A percentile compares a stretch with the other conserved stretches of the same genome.
Evolutionary conservation across 768 basidiomycete genomes (phyloP).

Genomic region (Boletus rubescentipes): DNA sequence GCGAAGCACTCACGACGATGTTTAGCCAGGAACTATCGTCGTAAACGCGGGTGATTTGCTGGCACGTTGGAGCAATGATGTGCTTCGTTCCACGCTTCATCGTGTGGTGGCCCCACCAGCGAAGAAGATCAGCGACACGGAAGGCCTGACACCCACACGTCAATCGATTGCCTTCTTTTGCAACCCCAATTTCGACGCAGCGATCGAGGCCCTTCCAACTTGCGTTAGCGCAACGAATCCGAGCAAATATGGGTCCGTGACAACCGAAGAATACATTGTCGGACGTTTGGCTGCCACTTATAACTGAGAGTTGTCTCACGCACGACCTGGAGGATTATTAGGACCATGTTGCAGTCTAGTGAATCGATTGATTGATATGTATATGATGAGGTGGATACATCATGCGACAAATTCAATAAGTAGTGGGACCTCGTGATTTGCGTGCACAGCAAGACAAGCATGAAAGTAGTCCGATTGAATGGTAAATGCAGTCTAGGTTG

Average conservation of each 20-base stretch:
- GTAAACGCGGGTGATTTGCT: constrained; percentile 82
- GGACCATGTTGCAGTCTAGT: constrained; percentile 8
- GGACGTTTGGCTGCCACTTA: constrained; percentile 64
- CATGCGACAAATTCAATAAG: constrained; percentile 19
- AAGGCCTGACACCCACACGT: constrained; percentile 59
- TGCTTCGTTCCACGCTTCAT: constrained; percentile 76
- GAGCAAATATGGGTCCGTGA: constrained; percentile 71
- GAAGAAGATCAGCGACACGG: constrained; percentile 45
- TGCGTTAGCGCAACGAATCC: constrained; percentile 42
- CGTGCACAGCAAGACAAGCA: constrained; percentile 16
- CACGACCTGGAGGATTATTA: neutral
- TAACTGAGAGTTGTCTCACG: constrained; percentile 27
- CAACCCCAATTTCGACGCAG: constrained; percentile 71
- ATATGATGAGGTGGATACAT: constrained; percentile 15
- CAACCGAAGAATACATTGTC: constrained; percentile 75
- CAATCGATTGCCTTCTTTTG: constrained; percentile 89
- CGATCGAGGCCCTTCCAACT: constrained; percentile 71
- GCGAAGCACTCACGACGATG: constrained; percentile 2
- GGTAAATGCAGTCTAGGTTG: constrained; percentile 12
- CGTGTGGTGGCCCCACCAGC: constrained; percentile 75
- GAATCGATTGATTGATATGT: constrained; percentile 8
- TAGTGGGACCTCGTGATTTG: constrained; percentile 18
- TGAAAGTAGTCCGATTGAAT: constrained; percentile 19
- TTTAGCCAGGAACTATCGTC: constrained; percentile 75
- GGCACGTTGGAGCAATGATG: constrained; percentile 81